Evolutionary conservation across 257 asterid species (phyloP), one percentile per base, ranked within the genome.

Genomic region (Prunella vulgaris): DNA sequence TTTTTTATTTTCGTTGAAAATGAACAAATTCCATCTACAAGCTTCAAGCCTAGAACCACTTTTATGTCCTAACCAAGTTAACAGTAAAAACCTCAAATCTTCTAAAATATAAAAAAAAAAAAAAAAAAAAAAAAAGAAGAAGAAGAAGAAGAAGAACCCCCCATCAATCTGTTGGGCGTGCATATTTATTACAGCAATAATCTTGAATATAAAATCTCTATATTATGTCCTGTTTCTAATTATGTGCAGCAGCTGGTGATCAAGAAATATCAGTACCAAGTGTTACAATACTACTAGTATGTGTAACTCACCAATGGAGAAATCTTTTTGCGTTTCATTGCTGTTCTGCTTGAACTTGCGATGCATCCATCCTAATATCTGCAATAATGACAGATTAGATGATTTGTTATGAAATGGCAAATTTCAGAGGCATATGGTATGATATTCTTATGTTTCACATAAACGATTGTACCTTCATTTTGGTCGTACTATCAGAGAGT

Each of bases 291-390:
- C 48, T 18, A 67, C 14, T 57, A 24, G 21, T 28, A 27, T 13
- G 25, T 30, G 22, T 37, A 58, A 70, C 90, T 74, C 79, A 90
- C 99, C 96, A 15, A 79, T 71, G 64, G 88, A 77, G 69, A 83
- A 80, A 30, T 90, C 96, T 70, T 87, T 93, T 24, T 69, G 83
- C 22, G 90, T 79, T 71, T 88, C 97, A 42, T 58, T 70, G 86
- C 73, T 87, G 78, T 79, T 89, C 84, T 89, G 96, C 82, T 82
- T 77, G 66, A 94, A 85, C 90, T 91, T 91, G 56, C 96, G 91
- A 74, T 94, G 99, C 97, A 25, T 25, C 28, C 28, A 25, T 25
- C 28, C 28, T 25, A 25, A 25, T 25, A n/a, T n/a, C n/a, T n/a
- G n/a, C n/a, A n/a, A n/a, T n/a, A n/a, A n/a, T n/a, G n/a, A n/a